Base-by-base conservation (phyloP, 2,329 filamentous ascomycete species). In the Gliomastix tumulicola region DNA sequence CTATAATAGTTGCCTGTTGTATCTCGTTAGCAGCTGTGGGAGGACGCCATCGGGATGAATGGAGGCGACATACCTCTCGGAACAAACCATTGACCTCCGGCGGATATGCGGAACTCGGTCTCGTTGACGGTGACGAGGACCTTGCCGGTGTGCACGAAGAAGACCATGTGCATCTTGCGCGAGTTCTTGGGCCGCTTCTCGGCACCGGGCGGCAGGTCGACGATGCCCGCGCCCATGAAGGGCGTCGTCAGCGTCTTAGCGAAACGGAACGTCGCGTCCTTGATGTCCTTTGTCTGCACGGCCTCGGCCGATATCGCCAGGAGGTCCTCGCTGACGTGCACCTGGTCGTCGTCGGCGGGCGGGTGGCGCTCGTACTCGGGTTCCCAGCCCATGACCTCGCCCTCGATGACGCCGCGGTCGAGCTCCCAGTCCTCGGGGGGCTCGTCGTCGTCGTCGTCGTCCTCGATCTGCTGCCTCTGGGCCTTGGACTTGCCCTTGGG, bases 111-210 rank as follows among this genome's bases (percentile, higher is more conserved):
- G 56, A 98, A 97, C 43, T 72, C 68, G 18, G 75, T 83, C 45
- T 84, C 76, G 45, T 84, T 79, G 33, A 94, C 76, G 20, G 79
- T 84, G 16, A 95, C 89, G 45, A 79, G 70, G 16, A 96, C 88
- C 45, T 84, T 80, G 17, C 92, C 92, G 31, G 76, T 74, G 48
- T 88, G 82, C 21, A 98, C 84, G 49, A 94, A 96, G 59, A 97
- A 97, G 2, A 85, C 82, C 83, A 98, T 92, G 55, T 96, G 88
- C 87, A 96, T 97, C 65, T 85, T 89, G 44, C 90, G 76, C 23
- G 85, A 84, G 60, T 96, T 97, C 71, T 97, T 97, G 34, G 82
- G 77, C 48, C 82, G 79, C 68, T 98, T 98, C 54, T 84, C 78
- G 21, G 85, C 79, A 3, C 84, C 82, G 1, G 87, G 82, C 6